A percentile compares a stretch with the other conserved stretches of the same genome.
phyloP scores from a whole-genome alignment of 176 grass and related monocot genomes.

The Ananas comosus region DNA sequence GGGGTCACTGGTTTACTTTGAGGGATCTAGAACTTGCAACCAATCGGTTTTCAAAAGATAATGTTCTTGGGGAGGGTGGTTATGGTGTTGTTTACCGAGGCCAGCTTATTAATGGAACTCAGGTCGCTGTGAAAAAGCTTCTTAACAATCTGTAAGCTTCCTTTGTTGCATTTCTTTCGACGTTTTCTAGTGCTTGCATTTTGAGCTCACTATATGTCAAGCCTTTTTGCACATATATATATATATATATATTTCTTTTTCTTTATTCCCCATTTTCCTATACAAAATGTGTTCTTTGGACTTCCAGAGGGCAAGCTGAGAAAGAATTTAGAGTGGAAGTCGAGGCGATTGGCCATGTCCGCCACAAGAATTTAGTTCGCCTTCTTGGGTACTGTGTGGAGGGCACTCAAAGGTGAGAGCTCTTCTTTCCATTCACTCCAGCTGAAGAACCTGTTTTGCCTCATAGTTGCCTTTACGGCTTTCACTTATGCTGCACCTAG shows the following conservation, averaged over 20 bases:
- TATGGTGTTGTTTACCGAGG: constrained; percentile 89
- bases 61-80: constrained; percentile 79
- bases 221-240: neutral
- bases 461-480: constrained; percentile 6
- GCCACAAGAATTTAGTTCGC: constrained; percentile 92
- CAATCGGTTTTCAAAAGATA: constrained; percentile 79
- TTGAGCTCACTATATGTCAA: neutral
- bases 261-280: constrained; percentile 10
- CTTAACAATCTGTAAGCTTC: constrained; percentile 87
- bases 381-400: constrained; percentile 92
- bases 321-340: constrained; percentile 99
- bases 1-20: constrained; percentile 95
- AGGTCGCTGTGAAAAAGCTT: constrained; percentile 82
- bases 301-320: constrained; percentile 79
- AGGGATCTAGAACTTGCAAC: constrained; percentile 86
- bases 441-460: neutral
- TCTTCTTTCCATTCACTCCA: neutral
- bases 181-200: neutral
- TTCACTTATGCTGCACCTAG: neutral
- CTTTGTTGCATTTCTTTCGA: constrained; percentile 1
- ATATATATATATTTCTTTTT: constrained; percentile 1
- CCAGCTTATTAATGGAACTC: constrained; percentile 68
- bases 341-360: constrained; percentile 92
- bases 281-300: constrained; percentile 8
- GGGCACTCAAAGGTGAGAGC: constrained; percentile 79